phyloP scores from a whole-genome alignment of 176 grass and related monocot genomes.

The Olyra latifolia region DNA sequence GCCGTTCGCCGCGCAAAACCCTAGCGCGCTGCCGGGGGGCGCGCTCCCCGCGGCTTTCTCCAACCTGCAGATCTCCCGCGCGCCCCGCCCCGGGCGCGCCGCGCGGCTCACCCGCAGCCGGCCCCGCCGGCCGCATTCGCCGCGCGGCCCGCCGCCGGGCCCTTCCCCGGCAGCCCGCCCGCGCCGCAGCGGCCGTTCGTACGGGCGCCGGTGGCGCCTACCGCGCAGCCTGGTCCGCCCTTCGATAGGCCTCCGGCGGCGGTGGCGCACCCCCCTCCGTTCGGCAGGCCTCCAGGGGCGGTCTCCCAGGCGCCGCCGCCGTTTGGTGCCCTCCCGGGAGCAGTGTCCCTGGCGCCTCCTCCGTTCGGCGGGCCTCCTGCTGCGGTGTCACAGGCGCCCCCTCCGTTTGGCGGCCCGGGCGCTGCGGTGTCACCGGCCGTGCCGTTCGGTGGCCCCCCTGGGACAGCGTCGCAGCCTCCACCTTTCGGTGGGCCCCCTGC shows the following conservation, averaged over 20 bases:
- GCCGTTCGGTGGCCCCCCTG: slow-evolving; percentile 8
- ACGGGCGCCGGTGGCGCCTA: neutral
- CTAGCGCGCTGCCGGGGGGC: neutral
- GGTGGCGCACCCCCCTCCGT: neutral
- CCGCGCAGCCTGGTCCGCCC: neutral
- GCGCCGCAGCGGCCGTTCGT: slow-evolving; percentile 6
- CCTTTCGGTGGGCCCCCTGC: slow-evolving; percentile 23
- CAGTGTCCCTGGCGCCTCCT: neutral
- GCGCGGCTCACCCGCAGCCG: slow-evolving; percentile 24
- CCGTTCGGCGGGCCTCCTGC: neutral
- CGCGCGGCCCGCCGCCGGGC: neutral
- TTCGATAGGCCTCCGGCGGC: slow-evolving; percentile 1
- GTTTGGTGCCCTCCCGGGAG: neutral
- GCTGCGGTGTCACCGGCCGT: neutral
- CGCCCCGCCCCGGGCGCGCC: neutral
- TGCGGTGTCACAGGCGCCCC: neutral
- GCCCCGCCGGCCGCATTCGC: slow-evolving; percentile 34
- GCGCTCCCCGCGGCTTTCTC: slow-evolving; percentile 38
- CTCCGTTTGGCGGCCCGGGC: neutral
- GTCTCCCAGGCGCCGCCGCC: neutral
- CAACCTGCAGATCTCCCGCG: slow-evolving; percentile 65
- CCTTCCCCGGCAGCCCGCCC: neutral
- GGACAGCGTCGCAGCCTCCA: slow-evolving; percentile 27
- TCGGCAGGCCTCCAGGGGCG: slow-evolving; percentile 22
- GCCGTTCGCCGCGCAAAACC: slow-evolving; percentile 34